Evolutionary conservation across 1,284 basidiomycete genomes (phyloP), one percentile per base, ranked within the genome.

Genomic region (Puccinia novopanici): DNA sequence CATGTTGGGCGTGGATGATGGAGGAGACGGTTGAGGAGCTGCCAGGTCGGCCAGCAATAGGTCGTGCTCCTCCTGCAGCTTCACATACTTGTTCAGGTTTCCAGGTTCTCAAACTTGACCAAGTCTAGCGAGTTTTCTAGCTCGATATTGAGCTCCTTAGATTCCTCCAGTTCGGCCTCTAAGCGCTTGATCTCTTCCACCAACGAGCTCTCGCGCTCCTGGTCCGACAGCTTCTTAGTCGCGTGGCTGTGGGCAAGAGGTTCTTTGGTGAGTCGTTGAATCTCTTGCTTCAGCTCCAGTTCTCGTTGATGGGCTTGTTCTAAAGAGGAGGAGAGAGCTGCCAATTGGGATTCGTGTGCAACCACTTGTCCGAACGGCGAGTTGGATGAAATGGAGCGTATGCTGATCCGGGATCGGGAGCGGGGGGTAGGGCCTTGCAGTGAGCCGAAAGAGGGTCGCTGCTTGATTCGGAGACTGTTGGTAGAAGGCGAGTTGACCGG

Each of bases 181-280:
- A 79, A 63, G n/a, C 77, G 52, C 2, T 37, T 15, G 37, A 79
- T 72, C n/a, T 79, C 77, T 34, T 79, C 77, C 40, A 72, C 67
- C 42, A 79, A 42, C 19, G 68, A 42, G 48, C 13, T 24, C 34
- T 79, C 77, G 3, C 77, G 30, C 45, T 79, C 77, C 17, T 54
- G 34, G 27, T 59, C 55, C 5, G 52, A 37, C 24, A 57, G 52
- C 30, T 48, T 59, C 37, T 40, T 68, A 6, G 6, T 15, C 12
- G 13, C 37, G 27, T 5, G 19, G 17, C n/a, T 37, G 30, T 67
- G 37, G 27, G 34, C 30, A n/a, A 3, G 42, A 65, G 24, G 22
- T 57, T 40, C 40, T 67, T 50, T n/a, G 17, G 22, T 22, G 12
- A 30, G 19, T 34, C 48, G 42, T 24, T 72, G 19, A 24, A 79